These are phyloP conservation scores for Zoysia japonica DNA, from an alignment of 176 grass and related monocot genomes.

Conservation along the genomic window DNA sequence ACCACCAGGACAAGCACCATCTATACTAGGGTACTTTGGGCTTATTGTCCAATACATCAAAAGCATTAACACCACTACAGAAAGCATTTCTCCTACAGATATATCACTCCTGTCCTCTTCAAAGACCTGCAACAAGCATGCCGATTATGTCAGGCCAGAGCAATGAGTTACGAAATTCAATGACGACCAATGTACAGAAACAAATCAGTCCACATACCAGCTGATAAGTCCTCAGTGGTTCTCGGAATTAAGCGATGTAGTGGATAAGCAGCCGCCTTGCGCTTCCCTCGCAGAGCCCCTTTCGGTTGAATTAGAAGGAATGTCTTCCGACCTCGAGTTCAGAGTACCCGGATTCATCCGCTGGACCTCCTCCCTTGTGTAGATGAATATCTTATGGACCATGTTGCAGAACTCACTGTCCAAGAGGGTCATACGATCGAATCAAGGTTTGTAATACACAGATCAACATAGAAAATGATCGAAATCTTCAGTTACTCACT, in stretches of 20 bases:
- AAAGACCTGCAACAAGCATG: conserved; percentile 41
- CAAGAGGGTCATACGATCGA: conserved; percentile 7
- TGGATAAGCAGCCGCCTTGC: conserved; percentile 39
- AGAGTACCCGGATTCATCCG: conserved; percentile 79
- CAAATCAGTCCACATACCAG: conserved; percentile 14
- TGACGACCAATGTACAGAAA: background rate
- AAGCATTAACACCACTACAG: conserved; percentile 40
- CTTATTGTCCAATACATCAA: conserved; percentile 46
- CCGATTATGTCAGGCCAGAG: background rate
- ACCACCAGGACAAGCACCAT: conserved; percentile 41
- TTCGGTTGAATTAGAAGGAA: conserved; percentile 53
- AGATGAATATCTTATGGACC: conserved; percentile 89
- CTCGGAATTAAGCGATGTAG: conserved; percentile 55
- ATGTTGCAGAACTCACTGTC: conserved; percentile 93
- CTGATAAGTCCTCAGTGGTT: conserved; percentile 50
- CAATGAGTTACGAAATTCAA: background rate
- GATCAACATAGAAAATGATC: background rate
- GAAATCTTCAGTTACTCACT: conserved; percentile 50
- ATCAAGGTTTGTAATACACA: conserved; percentile 21
- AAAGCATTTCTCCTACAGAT: conserved; percentile 18
- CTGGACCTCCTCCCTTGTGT: conserved; percentile 82
- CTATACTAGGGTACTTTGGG: conserved; percentile 48
- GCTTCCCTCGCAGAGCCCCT: conserved; percentile 45
- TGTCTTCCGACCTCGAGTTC: conserved; percentile 61
- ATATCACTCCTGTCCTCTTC: conserved; percentile 27